Evolutionary conservation across 768 basidiomycete species (phyloP).

Genomic region (Candolleomyces eurysporus): DNA sequence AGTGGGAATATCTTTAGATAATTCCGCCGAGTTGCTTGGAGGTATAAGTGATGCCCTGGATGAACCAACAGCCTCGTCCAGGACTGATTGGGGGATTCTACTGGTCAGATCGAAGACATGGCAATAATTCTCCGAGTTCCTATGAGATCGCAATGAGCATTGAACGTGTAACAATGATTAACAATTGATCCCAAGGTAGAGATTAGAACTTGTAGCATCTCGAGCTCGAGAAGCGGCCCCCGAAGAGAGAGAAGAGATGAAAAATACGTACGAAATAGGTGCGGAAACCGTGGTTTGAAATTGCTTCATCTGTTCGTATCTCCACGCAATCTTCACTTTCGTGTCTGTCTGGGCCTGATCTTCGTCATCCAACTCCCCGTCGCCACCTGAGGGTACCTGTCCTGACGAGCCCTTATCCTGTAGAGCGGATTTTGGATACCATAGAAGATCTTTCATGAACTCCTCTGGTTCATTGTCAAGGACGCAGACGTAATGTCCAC

Average conservation of each 20-base stretch:
- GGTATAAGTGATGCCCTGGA: constrained; percentile 11
- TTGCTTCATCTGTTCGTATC: constrained; percentile 91
- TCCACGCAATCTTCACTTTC: constrained; percentile 94
- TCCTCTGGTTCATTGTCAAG: constrained; percentile 56
- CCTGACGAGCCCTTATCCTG: constrained; percentile 14
- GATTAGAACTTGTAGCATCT: background rate
- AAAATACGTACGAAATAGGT: constrained; percentile 46
- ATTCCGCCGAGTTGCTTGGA: constrained; percentile 3
- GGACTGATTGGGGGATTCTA: constrained; percentile 50
- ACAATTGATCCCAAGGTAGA: background rate
- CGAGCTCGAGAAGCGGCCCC: background rate
- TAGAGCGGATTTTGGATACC: constrained; percentile 48
- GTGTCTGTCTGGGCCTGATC: constrained; percentile 44
- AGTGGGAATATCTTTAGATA: constrained; percentile 21
- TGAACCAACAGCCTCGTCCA: constrained; percentile 42
- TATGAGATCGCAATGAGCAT: constrained; percentile 18
- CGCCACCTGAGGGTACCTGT: constrained; percentile 27
- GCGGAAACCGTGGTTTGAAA: constrained; percentile 81
- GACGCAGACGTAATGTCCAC: constrained; percentile 66
- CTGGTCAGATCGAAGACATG: constrained; percentile 70
- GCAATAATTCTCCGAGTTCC: constrained; percentile 62
- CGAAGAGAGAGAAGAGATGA: background rate
- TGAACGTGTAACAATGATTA: constrained; percentile 1
- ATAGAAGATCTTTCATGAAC: constrained; percentile 79
- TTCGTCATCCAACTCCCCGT: constrained; percentile 33